A percentile compares a stretch with the other conserved stretches of the same genome.
phyloP scores from a whole-genome alignment of 257 asterid species.

The Nicotiana attenuata region DNA sequence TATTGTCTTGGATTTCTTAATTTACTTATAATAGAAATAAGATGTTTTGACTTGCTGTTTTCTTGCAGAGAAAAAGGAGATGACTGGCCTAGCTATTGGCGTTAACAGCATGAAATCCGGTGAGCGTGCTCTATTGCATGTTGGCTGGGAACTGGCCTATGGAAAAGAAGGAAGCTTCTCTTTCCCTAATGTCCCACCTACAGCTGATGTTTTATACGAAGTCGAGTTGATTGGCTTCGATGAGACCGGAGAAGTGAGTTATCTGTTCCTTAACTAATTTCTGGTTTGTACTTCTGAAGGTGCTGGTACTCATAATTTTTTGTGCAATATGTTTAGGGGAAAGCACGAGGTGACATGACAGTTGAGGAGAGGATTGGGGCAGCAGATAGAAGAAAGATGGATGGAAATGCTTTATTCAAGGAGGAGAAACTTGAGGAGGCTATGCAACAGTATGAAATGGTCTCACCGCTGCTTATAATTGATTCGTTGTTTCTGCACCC shows the following conservation, averaged over 20 bases:
- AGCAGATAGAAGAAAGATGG: slow-evolving; percentile 96
- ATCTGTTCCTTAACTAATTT: background rate
- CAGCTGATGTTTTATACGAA: slow-evolving; percentile 79
- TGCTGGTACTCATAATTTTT: background rate
- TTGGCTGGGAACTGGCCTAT: slow-evolving; percentile 91
- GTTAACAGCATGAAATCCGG: slow-evolving; percentile 83
- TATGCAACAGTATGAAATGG: slow-evolving; percentile 98
- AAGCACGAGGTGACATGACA: slow-evolving; percentile 97
- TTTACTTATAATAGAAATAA: slow-evolving; percentile 5
- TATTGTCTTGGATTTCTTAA: too few species aligned
- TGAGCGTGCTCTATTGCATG: slow-evolving; percentile 72
- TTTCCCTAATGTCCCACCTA: slow-evolving; percentile 93
- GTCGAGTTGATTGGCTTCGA: slow-evolving; percentile 96
- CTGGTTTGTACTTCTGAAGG: background rate
- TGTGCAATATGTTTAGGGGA: slow-evolving; percentile 46
- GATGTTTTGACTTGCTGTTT: slow-evolving; percentile 11
- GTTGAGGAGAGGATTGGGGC: slow-evolving; percentile 96
- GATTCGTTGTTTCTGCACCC: background rate
- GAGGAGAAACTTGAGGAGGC: slow-evolving; percentile 91
- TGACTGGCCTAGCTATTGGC: slow-evolving; percentile 89
- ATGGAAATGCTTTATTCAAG: slow-evolving; percentile 80
- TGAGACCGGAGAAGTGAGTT: slow-evolving; percentile 86
- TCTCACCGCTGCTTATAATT: slow-evolving; percentile 16
- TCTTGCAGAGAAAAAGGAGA: slow-evolving; percentile 76
- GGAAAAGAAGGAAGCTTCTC: slow-evolving; percentile 97